These are phyloP conservation scores for Rostrohypoxylon terebratum DNA, from an alignment of 495 filamentous ascomycete species.

Conservation along the genomic window DNA sequence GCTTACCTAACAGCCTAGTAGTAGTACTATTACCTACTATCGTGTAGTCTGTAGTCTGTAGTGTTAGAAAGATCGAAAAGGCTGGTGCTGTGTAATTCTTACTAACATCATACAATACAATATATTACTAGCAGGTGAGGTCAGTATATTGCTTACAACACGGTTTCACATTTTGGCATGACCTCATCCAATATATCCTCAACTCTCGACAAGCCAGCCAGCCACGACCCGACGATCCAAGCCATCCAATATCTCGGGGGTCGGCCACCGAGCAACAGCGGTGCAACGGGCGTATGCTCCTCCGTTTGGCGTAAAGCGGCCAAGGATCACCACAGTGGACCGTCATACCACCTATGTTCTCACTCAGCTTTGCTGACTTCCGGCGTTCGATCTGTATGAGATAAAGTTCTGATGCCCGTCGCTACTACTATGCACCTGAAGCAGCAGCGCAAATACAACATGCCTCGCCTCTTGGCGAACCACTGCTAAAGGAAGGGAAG, in stretches of 20 bases:
- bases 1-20: too few relatives aligned
- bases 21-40: not conserved
- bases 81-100: not conserved
- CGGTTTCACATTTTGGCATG: slow-evolving; percentile 20
- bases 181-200: not conserved
- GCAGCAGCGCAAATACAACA: not conserved
- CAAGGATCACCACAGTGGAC: not conserved
- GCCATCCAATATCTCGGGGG: not conserved
- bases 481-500: not conserved
- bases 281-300: not conserved
- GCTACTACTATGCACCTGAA: not conserved
- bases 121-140: too few relatives aligned
- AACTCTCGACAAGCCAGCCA: not conserved
- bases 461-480: not conserved
- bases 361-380: slow-evolving; percentile 10
- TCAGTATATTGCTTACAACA: slow-evolving; percentile 10
- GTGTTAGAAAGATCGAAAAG: not conserved
- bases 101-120: slow-evolving; percentile 6
- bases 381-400: slow-evolving; percentile 19
- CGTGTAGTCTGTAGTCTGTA: too few relatives aligned
- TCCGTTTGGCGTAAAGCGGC: not conserved
- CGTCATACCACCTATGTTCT: not conserved
- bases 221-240: not conserved
- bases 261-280: not conserved
- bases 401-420: slow-evolving; percentile 36